Percentiles rank a stretch among this genome's conserved stretches.
These are phyloP conservation scores for Epichloe sylvatica DNA, from an alignment of 2,329 filamentous ascomycete species.

Conservation along the genomic window DNA sequence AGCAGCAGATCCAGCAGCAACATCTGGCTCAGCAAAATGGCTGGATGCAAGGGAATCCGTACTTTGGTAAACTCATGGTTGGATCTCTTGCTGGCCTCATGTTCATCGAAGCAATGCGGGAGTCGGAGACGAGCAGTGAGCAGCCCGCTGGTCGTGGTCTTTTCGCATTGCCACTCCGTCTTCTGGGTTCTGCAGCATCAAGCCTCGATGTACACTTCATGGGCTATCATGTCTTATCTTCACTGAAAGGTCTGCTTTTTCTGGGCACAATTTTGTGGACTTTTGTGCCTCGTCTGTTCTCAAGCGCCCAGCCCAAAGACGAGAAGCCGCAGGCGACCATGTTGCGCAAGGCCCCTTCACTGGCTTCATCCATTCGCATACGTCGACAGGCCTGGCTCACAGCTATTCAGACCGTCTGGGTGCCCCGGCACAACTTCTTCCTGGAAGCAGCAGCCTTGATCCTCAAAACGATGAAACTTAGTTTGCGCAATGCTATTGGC, in stretches of 20 bases:
- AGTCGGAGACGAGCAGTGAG: constrained; percentile 51
- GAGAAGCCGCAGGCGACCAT: constrained; percentile 33
- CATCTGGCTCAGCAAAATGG: constrained; percentile 35
- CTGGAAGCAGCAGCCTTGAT: constrained; percentile 71
- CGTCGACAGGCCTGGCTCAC: constrained; percentile 86
- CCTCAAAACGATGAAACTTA: constrained; percentile 70
- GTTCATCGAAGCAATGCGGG: constrained; percentile 68
- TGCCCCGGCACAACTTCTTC: constrained; percentile 74
- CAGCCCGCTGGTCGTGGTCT: constrained; percentile 52
- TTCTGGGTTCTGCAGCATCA: constrained; percentile 36
- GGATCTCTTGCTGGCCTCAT: constrained; percentile 85
- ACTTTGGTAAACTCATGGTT: constrained; percentile 72
- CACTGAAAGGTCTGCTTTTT: constrained; percentile 38
- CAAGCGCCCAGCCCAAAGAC: constrained; percentile 31
- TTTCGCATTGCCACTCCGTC: constrained; percentile 46
- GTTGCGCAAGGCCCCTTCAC: constrained; percentile 47
- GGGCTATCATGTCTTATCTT: constrained; percentile 40
- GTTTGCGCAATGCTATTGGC: constrained; percentile 64
- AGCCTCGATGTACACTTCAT: constrained; percentile 37
- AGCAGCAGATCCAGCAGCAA: constrained; percentile 43
- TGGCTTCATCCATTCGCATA: constrained; percentile 71
- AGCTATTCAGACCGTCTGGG: constrained; percentile 81
- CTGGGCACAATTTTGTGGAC: constrained; percentile 41
- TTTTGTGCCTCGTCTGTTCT: constrained; percentile 40
- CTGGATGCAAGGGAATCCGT: constrained; percentile 41